Evolutionary conservation across 1,139 yeast genomes (phyloP), one percentile per base, ranked within the genome.

Genomic region (Hansenula sp.): DNA sequence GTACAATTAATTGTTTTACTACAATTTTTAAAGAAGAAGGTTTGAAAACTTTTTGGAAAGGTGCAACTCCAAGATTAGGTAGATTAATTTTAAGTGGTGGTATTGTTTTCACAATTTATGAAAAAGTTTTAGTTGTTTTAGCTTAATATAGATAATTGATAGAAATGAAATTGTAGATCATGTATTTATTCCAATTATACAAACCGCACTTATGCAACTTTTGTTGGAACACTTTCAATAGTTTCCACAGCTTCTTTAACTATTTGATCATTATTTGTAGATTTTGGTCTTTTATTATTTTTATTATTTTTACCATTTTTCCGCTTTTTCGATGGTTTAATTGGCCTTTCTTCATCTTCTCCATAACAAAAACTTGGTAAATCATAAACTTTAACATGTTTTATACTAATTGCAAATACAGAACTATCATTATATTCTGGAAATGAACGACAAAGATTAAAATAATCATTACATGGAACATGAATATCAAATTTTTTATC

Each of bases 21-120:
- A 79, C 76, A 50, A 82, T 92, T 41, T 85, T 85, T 62, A 82
- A 70, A 59, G 83, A 90, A 42, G 98, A 92, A 65, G 97, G 98
- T n/a, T 64, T 89, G 48, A 68, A 78, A 56, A 85, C 97, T 5
- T 88, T 89, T 67, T 92, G 98, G 98, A 87, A 87, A 65, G 98
- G 98, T 45, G 96, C 97, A 32, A 90, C 97, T 2, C 98, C 98
- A 38, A 74, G 98, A 59, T 69, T 92, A 49, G 98, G 97, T 3
- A 76, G 98, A 53, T 73, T 92, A 58, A 80, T 90, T 34, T 73
- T 92, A 57, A 84, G 95, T 66, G 97, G 97, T 43, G 97, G 97
- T 52, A 90, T 90, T 51, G 97, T 90, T 14, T 90, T 90, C 64
- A 90, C 97, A 27, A 85, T 90, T 43, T 90, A 90, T 62, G 97